A percentile compares a stretch with the other conserved stretches of the same genome.
Evolutionary conservation across 192 early-diverging fungal species (phyloP).

Genomic region (Linnemannia schmuckeri): DNA sequence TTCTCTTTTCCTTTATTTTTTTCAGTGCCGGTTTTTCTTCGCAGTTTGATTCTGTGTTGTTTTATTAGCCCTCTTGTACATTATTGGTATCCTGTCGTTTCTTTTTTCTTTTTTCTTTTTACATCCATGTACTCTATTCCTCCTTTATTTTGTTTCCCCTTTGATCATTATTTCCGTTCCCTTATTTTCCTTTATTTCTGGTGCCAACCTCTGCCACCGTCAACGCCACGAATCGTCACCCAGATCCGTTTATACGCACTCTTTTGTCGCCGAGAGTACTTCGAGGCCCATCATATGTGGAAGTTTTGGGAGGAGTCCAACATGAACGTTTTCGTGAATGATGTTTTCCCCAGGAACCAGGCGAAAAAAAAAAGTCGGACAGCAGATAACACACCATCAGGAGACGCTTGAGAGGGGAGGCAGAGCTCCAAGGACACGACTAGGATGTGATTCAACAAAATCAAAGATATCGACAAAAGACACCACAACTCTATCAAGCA

Average conservation of each 20-base stretch:
- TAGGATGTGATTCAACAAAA: background rate
- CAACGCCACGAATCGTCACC: background rate
- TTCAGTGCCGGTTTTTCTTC: constrained; percentile 8
- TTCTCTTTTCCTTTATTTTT: background rate
- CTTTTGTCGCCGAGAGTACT: background rate
- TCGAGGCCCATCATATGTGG: background rate
- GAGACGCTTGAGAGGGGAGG: background rate
- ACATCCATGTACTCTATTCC: background rate
- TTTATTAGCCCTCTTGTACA: constrained; percentile 20
- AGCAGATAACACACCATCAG: background rate
- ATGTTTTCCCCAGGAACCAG: background rate
- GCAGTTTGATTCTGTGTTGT: constrained; percentile 12
- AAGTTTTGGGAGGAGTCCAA: constrained; percentile 2
- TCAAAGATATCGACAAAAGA: background rate
- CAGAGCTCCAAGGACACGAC: constrained; percentile 1
- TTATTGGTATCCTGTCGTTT: constrained; percentile 8
- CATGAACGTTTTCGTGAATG: background rate
- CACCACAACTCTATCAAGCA: background rate
- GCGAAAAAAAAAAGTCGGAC: background rate
- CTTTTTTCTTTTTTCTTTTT: constrained; percentile 2
- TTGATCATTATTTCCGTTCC: background rate
- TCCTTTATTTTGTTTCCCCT: constrained; percentile 2
- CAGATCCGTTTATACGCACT: background rate
- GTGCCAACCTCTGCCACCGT: background rate
- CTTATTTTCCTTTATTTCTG: background rate